Base-by-base conservation (phyloP, 768 basidiomycete genomes). In the Lyophyllum decastes region DNA sequence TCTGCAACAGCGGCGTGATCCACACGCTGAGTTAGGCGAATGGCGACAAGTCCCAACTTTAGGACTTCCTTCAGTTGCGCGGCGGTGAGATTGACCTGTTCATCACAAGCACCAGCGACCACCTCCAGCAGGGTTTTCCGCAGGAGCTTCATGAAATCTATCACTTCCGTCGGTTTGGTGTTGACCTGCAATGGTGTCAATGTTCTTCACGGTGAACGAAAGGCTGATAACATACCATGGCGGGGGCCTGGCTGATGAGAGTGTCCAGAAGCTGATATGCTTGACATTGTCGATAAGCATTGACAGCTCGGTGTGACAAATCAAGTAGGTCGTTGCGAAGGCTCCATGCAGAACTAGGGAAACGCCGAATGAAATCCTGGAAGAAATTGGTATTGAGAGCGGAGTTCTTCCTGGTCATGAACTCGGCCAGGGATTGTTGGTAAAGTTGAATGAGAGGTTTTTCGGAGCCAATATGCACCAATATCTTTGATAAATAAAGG, bases 371-470 rank as follows among this genome's bases (percentile, higher is more conserved):
- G 68, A 90, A 90, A 53, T 93, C 90, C 47, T 85, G 78, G 77
- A 98, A 89, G 76, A 95, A 95, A 46, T 70, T 72, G 4, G 82
- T 70, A 64, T 89, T 88, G 45, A 95, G 78, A 26, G 82, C 77
- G 2, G 93, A 95, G 44, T 85, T 83, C 75, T 96, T 97, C 57
- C 92, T 83, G 6, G 84, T 85, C 57, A 89, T 76, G 65, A 92
- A 95, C 69, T 96, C 92, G 17, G 74, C 66, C 14, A 95, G 70
- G 0, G 92, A 92, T 61, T 74, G 72, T 48, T 76, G 78, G 68
- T 96, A 95, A 8, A 77, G 70, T n/a, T 73, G 68, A 1, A 83
- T 60, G 9, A 88, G 77, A 1, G 75, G 58, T 19, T 77, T 75
- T n/a, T 79, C 75, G 12, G 74, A 69, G 51, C 85, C 74, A 17